A percentile compares a stretch with the other conserved stretches of the same genome.
phyloP scores from a whole-genome alignment of 331 rosid species.

The Malus hybrid region DNA sequence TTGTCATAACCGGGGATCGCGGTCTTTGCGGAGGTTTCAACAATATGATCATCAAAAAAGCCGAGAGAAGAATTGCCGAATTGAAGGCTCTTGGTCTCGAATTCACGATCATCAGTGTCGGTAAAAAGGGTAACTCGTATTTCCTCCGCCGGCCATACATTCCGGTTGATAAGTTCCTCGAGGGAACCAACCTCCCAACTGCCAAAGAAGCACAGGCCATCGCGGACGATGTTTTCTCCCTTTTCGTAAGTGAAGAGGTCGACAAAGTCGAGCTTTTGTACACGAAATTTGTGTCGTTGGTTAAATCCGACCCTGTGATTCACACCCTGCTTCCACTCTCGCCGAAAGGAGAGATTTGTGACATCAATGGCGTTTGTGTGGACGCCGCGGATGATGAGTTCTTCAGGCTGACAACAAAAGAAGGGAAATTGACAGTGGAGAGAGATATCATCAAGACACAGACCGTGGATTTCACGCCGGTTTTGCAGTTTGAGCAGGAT shows the following conservation, averaged over 20 bases:
- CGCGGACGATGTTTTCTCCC: constrained; percentile 79
- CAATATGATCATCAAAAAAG: constrained; percentile 51
- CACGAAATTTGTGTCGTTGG: constrained; percentile 74
- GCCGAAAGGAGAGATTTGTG: constrained; percentile 84
- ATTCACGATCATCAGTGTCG: constrained; percentile 62
- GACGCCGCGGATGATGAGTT: constrained; percentile 88
- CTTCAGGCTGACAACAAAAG: constrained; percentile 74
- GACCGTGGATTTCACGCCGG: constrained; percentile 51
- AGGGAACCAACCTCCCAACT: constrained; percentile 56
- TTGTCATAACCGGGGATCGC: constrained; percentile 78
- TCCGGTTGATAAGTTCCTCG: constrained; percentile 65
- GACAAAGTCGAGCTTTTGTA: constrained; percentile 85
- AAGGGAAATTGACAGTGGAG: constrained; percentile 75
- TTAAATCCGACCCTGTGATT: constrained; percentile 64
- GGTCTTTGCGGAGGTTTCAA: constrained; percentile 86
- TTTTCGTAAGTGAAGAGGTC: constrained; percentile 74
- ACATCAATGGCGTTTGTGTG: constrained; percentile 63
- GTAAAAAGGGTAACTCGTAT: constrained; percentile 74
- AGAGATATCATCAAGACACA: constrained; percentile 50
- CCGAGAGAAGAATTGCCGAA: constrained; percentile 55
- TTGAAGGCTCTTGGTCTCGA: constrained; percentile 55
- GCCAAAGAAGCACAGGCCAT: constrained; percentile 90
- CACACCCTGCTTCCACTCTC: constrained; percentile 86
- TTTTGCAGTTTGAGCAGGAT: constrained; percentile 81
- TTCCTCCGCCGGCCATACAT: constrained; percentile 69